Percentiles rank a stretch among this genome's conserved stretches.
phyloP scores from a whole-genome alignment of 352 stramenopile species.

The Phytophthora cactorum region DNA sequence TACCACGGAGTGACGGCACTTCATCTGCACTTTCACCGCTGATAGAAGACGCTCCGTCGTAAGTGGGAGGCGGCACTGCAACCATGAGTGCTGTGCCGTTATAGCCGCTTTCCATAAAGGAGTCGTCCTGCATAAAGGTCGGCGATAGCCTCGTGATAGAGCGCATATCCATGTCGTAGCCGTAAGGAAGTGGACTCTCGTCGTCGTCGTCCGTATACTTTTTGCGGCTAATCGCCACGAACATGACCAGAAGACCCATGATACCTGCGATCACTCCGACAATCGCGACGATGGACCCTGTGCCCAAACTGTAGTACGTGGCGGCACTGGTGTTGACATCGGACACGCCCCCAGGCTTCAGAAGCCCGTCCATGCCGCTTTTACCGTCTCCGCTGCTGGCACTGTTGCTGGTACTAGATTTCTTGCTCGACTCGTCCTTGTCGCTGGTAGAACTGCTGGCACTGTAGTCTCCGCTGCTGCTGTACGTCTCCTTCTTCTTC shows the following conservation, averaged over 20 bases:
- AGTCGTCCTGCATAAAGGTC: constrained; percentile 57
- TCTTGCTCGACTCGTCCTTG: not conserved
- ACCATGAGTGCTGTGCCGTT: constrained; percentile 38
- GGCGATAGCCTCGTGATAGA: constrained; percentile 60
- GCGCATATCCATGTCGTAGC: constrained; percentile 51
- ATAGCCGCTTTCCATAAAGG: constrained; percentile 32
- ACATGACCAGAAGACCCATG: constrained; percentile 56
- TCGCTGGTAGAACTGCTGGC: not conserved
- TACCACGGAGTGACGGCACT: constrained; percentile 21
- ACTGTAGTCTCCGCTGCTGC: constrained; percentile 19
- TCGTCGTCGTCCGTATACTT: constrained; percentile 66
- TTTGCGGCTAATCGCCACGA: constrained; percentile 67
- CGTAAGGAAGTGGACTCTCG: constrained; percentile 46
- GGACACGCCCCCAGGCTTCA: constrained; percentile 39
- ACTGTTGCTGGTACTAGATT: constrained; percentile 5
- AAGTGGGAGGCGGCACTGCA: constrained; percentile 20
- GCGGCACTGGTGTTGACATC: constrained; percentile 56
- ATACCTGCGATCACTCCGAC: constrained; percentile 75
- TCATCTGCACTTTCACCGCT: constrained; percentile 36
- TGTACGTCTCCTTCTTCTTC: constrained; percentile 18
- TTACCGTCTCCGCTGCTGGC: constrained; percentile 12
- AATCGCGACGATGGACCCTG: constrained; percentile 74
- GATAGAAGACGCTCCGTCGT: constrained; percentile 24
- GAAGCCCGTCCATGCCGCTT: constrained; percentile 16
- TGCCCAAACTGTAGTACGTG: constrained; percentile 60